Conservation (phyloP, 352 stramenopile genomes). For the Phytophthora crassamura region DNA sequence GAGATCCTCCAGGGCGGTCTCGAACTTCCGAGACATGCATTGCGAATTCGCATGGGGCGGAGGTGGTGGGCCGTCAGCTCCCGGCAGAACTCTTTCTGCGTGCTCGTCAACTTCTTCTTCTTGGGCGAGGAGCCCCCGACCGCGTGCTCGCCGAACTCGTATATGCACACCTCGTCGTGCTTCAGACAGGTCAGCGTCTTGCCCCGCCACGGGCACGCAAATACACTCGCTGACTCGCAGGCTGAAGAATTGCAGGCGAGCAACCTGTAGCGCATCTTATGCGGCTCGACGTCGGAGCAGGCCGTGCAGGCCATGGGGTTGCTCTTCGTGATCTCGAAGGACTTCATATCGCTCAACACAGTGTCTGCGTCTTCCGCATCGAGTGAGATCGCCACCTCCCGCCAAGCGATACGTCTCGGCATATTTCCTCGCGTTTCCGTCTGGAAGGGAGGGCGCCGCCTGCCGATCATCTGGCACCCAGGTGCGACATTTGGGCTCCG, state of each 20-base stretch:
- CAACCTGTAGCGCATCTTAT: slow-evolving; percentile 8
- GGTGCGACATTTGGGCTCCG: neutral
- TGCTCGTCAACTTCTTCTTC: slow-evolving; percentile 7
- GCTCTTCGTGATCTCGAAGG: slow-evolving; percentile 10
- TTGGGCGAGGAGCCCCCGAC: neutral
- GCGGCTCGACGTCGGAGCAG: neutral
- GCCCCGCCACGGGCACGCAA: neutral
- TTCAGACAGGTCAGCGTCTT: slow-evolving; percentile 3
- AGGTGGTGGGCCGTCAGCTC: no score
- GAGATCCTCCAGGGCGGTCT: neutral
- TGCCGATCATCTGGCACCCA: neutral
- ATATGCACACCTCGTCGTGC: slow-evolving; percentile 5
- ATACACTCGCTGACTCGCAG: neutral
- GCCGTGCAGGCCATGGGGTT: slow-evolving; percentile 3
- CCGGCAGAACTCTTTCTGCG: slow-evolving; percentile 6
- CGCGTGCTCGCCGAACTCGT: neutral
- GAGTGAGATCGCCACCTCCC: neutral
- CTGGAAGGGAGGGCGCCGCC: neutral
- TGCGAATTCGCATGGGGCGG: slow-evolving; percentile 10
- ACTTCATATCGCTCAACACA: neutral
- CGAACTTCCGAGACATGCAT: slow-evolving; percentile 13
- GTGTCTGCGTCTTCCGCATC: neutral
- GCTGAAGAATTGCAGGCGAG: neutral
- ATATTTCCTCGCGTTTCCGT: slow-evolving; percentile 1
- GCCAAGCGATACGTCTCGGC: slow-evolving; percentile 1